Percentiles rank a stretch among this genome's conserved stretches.
Evolutionary conservation across 192 early-diverging fungal genomes (phyloP).

Genomic region (Umbelopsis sp.): DNA sequence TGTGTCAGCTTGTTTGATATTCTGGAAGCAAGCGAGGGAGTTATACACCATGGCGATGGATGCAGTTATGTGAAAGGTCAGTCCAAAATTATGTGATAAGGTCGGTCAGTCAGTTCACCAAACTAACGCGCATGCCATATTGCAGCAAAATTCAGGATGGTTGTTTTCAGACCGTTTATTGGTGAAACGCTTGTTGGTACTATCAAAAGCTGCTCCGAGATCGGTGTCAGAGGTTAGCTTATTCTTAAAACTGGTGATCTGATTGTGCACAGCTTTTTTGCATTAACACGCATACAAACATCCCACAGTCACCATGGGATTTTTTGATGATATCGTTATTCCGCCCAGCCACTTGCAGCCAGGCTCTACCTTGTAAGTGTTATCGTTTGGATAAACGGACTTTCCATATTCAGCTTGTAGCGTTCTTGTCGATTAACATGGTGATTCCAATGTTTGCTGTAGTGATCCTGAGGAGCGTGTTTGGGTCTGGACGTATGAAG

Average conservation of each 20-base stretch:
- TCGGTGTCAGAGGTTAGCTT: constrained; percentile 68
- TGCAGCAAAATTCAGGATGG: constrained; percentile 77
- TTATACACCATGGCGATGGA: constrained; percentile 84
- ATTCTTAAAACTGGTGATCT: neutral
- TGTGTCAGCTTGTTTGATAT: constrained; percentile 88
- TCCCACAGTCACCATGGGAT: constrained; percentile 64
- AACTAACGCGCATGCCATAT: constrained; percentile 3
- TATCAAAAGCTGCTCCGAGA: constrained; percentile 68
- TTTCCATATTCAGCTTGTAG: neutral
- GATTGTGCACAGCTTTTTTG: neutral
- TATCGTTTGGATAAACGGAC: neutral
- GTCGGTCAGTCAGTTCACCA: too few relatives aligned
- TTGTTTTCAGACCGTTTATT: constrained; percentile 90
- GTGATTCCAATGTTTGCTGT: neutral
- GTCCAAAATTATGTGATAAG: constrained; percentile 9
- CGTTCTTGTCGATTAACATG: neutral
- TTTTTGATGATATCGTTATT: constrained; percentile 91
- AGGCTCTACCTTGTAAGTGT: constrained; percentile 66
- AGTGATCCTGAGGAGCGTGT: constrained; percentile 68
- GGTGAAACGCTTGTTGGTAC: constrained; percentile 86
- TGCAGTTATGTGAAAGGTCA: constrained; percentile 74
- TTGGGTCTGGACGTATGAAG: constrained; percentile 88
- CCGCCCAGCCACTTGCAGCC: constrained; percentile 65
- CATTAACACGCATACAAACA: neutral
- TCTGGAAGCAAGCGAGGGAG: constrained; percentile 79